Evolutionary conservation across 331 rosid species (phyloP).

Genomic region (Dryas integrifolia): DNA sequence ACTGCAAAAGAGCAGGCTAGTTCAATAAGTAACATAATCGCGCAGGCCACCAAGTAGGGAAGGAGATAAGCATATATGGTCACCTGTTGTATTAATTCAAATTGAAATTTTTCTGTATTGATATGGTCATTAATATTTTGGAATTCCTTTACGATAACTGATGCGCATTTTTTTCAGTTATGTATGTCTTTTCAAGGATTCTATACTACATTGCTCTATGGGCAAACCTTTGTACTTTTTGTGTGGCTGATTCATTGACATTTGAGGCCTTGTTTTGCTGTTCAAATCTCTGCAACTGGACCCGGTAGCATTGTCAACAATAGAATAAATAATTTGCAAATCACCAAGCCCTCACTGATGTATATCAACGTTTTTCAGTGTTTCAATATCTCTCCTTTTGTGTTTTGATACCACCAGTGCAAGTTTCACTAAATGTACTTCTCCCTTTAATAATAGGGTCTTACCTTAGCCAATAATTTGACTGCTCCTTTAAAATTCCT

Average conservation of each 20-base stretch:
- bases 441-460: background rate
- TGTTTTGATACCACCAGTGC: background rate
- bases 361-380: background rate
- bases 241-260: background rate
- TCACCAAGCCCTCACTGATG: too few species aligned
- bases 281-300: background rate
- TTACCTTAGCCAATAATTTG: background rate
- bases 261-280: background rate
- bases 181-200: background rate
- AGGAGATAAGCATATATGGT: background rate
- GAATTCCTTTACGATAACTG: background rate
- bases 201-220: background rate
- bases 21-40: slow-evolving; percentile 83
- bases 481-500: too few species aligned
- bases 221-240: background rate
- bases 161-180: background rate
- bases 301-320: background rate
- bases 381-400: background rate
- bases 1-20: slow-evolving; percentile 92
- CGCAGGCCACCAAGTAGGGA: slow-evolving; percentile 83
- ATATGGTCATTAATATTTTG: background rate
- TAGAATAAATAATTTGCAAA: background rate
- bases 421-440: too few species aligned
- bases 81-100: background rate
- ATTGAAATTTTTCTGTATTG: slow-evolving; percentile 2